These are phyloP conservation scores for Podaxis mareebaensis DNA, from an alignment of 768 basidiomycete species.

Conservation along the genomic window DNA sequence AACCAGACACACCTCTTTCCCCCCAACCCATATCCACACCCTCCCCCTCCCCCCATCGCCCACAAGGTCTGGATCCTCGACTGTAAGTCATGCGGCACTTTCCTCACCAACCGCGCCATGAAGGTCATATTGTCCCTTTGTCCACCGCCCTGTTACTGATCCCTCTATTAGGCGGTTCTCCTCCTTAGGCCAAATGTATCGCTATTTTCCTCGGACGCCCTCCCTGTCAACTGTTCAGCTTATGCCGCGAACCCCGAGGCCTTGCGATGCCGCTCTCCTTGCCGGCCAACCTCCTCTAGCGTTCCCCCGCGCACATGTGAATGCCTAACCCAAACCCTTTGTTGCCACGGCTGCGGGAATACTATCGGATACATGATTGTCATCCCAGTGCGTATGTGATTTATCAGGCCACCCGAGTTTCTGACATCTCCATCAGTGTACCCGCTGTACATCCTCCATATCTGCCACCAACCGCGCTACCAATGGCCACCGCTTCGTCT, in stretches of 20 bases:
- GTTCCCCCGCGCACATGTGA: constrained; percentile 66
- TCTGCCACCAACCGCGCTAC: constrained; percentile 68
- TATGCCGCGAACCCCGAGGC: constrained; percentile 50
- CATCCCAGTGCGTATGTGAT: constrained; percentile 45
- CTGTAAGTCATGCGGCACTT: constrained; percentile 71
- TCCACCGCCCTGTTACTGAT: constrained; percentile 5
- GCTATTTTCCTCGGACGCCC: constrained; percentile 80
- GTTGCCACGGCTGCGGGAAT: constrained; percentile 76
- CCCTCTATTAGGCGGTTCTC: constrained; percentile 65
- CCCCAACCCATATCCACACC: constrained; percentile 40
- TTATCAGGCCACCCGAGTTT: constrained; percentile 4
- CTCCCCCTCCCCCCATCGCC: constrained; percentile 44
- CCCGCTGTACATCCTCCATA: constrained; percentile 72
- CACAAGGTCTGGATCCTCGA: constrained; percentile 84
- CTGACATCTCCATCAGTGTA: constrained; percentile 42
- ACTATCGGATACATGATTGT: constrained; percentile 83
- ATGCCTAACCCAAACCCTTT: constrained; percentile 80
- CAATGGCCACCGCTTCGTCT: constrained; percentile 86
- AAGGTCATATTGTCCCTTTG: constrained; percentile 45
- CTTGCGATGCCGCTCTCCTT: constrained; percentile 35
- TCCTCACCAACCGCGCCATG: constrained; percentile 85
- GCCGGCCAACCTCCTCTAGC: constrained; percentile 33
- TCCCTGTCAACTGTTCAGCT: constrained; percentile 76
- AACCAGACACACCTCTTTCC: constrained; percentile 37
- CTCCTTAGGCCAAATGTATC: constrained; percentile 78